Evolutionary conservation across 495 filamentous ascomycete species (phyloP).

Genomic region (Neurospora sp.): DNA sequence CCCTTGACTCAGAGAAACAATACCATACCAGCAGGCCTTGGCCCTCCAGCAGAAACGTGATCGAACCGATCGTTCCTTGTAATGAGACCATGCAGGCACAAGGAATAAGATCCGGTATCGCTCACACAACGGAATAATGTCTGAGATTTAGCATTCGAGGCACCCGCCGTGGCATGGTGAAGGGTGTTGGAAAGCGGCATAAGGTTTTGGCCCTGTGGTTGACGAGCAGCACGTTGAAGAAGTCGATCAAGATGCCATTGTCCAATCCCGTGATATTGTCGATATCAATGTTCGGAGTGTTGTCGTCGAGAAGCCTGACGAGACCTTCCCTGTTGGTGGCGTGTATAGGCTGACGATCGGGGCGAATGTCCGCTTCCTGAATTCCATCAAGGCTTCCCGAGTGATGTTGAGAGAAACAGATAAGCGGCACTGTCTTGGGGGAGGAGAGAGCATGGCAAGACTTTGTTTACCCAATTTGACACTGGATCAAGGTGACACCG

Average conservation of each 20-base stretch:
- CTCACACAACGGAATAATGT: conserved; percentile 16
- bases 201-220: background rate
- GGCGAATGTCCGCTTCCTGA: background rate
- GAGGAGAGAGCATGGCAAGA: background rate
- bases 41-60: background rate
- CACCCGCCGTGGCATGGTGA: conserved; percentile 7
- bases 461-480: background rate
- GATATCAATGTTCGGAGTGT: background rate
- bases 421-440: background rate
- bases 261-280: background rate
- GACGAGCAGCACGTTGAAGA: background rate
- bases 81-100: background rate
- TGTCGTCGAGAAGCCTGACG: background rate
- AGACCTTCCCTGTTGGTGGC: background rate
- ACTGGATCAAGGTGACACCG: conserved; percentile 8
- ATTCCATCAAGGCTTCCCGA: background rate
- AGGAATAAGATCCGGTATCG: conserved; percentile 6
- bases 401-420: background rate
- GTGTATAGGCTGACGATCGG: background rate
- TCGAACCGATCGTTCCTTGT: background rate
- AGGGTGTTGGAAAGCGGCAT: background rate
- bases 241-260: background rate
- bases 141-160: conserved; percentile 24
- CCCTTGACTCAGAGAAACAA: background rate
- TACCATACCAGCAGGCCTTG: background rate